These are phyloP conservation scores for Hericium erinaceus DNA, from an alignment of 768 basidiomycete species.

Conservation along the genomic window DNA sequence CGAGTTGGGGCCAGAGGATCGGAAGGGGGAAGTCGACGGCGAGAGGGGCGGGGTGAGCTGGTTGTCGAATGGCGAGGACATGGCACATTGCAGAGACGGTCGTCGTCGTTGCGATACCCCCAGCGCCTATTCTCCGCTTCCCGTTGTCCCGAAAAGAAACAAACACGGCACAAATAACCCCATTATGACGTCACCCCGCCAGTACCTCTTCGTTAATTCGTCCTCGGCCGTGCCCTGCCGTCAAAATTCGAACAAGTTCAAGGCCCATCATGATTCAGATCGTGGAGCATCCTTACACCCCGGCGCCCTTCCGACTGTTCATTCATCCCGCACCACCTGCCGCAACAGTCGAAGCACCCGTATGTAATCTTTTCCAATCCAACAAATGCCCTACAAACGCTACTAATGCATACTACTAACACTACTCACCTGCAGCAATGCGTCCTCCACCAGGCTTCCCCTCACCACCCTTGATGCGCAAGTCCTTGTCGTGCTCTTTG, in stretches of 20 bases:
- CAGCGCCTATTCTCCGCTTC: background rate
- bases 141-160: background rate
- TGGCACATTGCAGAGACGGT: conserved; percentile 2
- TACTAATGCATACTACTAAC: too few species aligned
- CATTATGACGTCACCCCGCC: background rate
- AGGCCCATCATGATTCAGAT: background rate
- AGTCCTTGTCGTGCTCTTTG: too few species aligned
- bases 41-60: conserved; percentile 11
- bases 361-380: too few species aligned
- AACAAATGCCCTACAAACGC: too few species aligned
- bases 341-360: too few species aligned
- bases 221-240: background rate
- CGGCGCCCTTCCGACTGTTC: too few species aligned
- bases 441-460: too few species aligned
- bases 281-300: background rate
- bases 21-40: conserved; percentile 6
- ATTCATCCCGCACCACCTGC: too few species aligned
- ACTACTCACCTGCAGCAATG: too few species aligned
- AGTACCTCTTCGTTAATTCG: background rate
- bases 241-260: too few species aligned
- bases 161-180: background rate
- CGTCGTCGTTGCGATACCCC: background rate
- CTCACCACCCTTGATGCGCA: too few species aligned
- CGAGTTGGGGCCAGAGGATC: conserved; percentile 1
- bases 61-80: conserved; percentile 2